Evolutionary conservation across 1,139 yeast species (phyloP).

Genomic region (Nakaseomyces bracarensis): DNA sequence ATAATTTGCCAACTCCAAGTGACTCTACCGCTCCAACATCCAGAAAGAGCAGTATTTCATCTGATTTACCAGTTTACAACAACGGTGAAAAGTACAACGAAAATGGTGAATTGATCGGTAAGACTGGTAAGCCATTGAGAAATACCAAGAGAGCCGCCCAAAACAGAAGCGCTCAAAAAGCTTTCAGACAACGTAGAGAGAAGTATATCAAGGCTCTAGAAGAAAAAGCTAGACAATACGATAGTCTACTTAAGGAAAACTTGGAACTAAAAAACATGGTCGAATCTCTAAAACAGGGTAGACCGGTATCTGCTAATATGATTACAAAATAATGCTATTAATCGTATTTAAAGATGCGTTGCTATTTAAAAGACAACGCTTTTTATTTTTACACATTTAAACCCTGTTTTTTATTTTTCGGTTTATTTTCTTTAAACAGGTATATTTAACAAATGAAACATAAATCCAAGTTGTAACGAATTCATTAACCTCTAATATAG

Average conservation of each 20-base stretch:
- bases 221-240: slow-evolving; percentile 54
- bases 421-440: not conserved
- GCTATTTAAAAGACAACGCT: too few relatives aligned
- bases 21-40: slow-evolving; percentile 7
- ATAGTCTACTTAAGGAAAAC: slow-evolving; percentile 37
- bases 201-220: slow-evolving; percentile 71
- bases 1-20: slow-evolving; percentile 1
- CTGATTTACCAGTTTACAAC: slow-evolving; percentile 8
- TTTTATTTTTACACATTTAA: too few relatives aligned
- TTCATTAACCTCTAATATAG: not conserved
- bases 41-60: slow-evolving; percentile 7
- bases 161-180: slow-evolving; percentile 81
- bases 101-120: slow-evolving; percentile 24
- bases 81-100: slow-evolving; percentile 20
- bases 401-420: not conserved
- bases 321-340: slow-evolving; percentile 2
- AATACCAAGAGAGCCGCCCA: slow-evolving; percentile 80
- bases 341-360: too few relatives aligned
- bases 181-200: slow-evolving; percentile 76
- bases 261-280: slow-evolving; percentile 3
- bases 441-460: not conserved
- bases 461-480: slow-evolving; percentile 2
- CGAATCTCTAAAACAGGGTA: not conserved
- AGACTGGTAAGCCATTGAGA: slow-evolving; percentile 44
- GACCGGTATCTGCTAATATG: not conserved